Evolutionary conservation across 108 stramenopile genomes (phyloP).

Genomic region (Discostella pseudostelligera): DNA sequence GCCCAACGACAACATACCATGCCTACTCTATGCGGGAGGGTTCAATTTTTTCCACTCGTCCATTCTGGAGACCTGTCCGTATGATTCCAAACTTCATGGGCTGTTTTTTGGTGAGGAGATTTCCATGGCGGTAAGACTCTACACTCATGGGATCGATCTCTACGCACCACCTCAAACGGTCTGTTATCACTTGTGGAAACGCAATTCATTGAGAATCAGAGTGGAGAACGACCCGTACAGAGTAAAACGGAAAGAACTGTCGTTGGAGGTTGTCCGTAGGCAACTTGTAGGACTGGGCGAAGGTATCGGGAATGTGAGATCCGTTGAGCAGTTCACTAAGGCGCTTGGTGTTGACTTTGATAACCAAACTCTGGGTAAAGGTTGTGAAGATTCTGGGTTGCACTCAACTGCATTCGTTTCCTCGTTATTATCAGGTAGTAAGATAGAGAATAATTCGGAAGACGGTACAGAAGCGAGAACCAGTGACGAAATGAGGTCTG

Average conservation of each 20-base stretch:
- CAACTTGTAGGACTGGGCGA: conserved; percentile 31
- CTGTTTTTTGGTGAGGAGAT: conserved; percentile 92
- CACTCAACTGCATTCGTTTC: conserved; percentile 15
- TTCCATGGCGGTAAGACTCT: conserved; percentile 80
- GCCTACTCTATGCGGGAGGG: conserved; percentile 83
- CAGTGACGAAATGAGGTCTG: conserved; percentile 10
- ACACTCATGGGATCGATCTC: conserved; percentile 75
- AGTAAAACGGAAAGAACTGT: conserved; percentile 4
- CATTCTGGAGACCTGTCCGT: conserved; percentile 62
- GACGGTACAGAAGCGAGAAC: neutral
- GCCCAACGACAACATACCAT: conserved; percentile 48
- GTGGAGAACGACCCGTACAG: neutral
- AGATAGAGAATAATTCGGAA: neutral
- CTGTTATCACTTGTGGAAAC: conserved; percentile 79
- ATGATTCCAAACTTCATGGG: conserved; percentile 65
- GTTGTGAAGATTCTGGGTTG: conserved; percentile 15
- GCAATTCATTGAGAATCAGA: conserved; percentile 21
- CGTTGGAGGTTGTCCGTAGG: conserved; percentile 24
- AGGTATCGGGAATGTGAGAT: conserved; percentile 46
- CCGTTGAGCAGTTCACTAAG: conserved; percentile 42
- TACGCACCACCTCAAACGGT: conserved; percentile 74
- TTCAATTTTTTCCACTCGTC: conserved; percentile 71
- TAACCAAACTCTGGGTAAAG: conserved; percentile 2
- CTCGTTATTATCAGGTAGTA: neutral
- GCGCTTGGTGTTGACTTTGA: conserved; percentile 55